Evolutionary conservation across 495 filamentous ascomycete genomes (phyloP), one percentile per base, ranked within the genome.

Genomic region (Astrothelium subdiscretum): DNA sequence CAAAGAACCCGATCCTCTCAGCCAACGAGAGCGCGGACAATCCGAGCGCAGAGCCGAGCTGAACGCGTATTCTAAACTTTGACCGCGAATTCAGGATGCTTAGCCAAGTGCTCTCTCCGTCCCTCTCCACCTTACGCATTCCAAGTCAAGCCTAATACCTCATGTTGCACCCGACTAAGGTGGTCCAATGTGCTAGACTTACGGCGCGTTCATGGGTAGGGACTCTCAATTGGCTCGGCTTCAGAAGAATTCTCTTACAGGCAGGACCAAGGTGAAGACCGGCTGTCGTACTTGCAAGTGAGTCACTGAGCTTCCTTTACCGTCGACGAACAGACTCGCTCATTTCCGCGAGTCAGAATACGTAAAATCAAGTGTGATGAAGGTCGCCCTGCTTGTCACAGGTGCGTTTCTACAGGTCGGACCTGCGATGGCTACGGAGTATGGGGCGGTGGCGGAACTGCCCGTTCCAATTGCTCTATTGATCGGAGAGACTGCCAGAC

Each of bases 281-380:
- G 81, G 81, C 4, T 83, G 81, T 62, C 73, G 73, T 22, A 83
- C 80, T 8, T 83, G 80, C 76, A 81, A 77, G 78, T 79, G 64
- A 69, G 75, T 48, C 5, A 48, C 2, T 48, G 1, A 2, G 12
- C 43, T 18, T 5, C 13, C 0, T 5, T 48, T 22, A 5, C 43
- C 12, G 5, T 15, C 5, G 0, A 20, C 5, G 13, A 48, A 5
- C n/a, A 5, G 43, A 5, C 5, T 5, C 12, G 12, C 43, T 18
- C 0, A 18, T 48, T n/a, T n/a, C n/a, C n/a, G 43, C 13, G 0
- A 20, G 20, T 5, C n/a, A 48, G 43, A n/a, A 22, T 48, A 5
- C 43, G 43, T 5, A 48, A 72, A 54, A 76, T 86, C 51, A 85
- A 84, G 68, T 86, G 83, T 44, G 83, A 83, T 59, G 83, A 86